Evolutionary conservation across 176 grass and related monocot species (phyloP).

Genomic region (Olyra latifolia): DNA sequence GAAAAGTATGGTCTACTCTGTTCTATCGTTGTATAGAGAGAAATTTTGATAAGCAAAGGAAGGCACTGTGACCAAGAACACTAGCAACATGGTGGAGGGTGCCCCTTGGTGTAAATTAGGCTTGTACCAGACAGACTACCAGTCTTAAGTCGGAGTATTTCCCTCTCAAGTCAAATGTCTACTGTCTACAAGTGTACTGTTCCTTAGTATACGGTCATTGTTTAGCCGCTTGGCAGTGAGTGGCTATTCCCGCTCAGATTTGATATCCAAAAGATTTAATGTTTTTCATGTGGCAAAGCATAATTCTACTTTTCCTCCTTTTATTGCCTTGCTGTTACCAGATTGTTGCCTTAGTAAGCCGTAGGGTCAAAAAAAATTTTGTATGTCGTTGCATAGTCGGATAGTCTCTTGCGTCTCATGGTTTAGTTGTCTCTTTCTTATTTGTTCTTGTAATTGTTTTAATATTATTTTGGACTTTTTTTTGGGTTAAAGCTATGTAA

Average conservation of each 20-base stretch:
- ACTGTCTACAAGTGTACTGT: constrained; percentile 7
- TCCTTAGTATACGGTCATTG: background rate
- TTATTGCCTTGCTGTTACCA: background rate
- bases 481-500: too few species aligned
- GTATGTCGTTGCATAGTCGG: too few species aligned
- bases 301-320: background rate
- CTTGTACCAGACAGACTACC: background rate
- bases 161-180: background rate
- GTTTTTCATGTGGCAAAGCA: background rate
- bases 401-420: too few species aligned
- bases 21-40: constrained; percentile 63
- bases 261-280: background rate
- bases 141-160: constrained; percentile 27
- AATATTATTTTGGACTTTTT: too few species aligned
- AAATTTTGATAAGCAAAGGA: constrained; percentile 58
- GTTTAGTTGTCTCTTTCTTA: too few species aligned
- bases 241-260: background rate
- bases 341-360: background rate
- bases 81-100: background rate
- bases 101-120: constrained; percentile 44
- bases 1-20: constrained; percentile 37
- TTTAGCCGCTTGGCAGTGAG: background rate
- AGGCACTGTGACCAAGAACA: constrained; percentile 29
- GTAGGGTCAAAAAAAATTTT: too few species aligned
- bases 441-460: too few species aligned